phyloP scores from a whole-genome alignment of 2,329 filamentous ascomycete genomes.

The Tolypocladium capitatum region DNA sequence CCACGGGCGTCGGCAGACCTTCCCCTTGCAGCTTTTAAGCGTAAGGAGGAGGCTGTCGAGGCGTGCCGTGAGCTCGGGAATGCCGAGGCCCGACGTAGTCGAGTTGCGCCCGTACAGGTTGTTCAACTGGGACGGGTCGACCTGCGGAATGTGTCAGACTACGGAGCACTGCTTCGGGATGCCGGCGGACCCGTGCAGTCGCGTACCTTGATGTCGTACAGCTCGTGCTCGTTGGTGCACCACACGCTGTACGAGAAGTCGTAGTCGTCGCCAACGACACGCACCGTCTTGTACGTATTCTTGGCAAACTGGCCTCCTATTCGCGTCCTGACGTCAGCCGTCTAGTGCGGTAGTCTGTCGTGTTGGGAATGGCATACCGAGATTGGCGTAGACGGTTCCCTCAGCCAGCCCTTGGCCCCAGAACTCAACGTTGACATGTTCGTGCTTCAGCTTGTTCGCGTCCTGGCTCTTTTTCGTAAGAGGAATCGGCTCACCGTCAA shows the following conservation, averaged over 20 bases:
- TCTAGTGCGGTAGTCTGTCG: no score
- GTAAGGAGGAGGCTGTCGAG: conserved; percentile 47
- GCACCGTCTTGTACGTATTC: conserved; percentile 49
- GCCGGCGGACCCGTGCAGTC: no score
- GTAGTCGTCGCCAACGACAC: conserved; percentile 40
- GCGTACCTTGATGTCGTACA: conserved; percentile 44
- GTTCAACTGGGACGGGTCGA: conserved; percentile 36
- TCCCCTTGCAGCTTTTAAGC: conserved; percentile 45
- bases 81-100: conserved; percentile 14
- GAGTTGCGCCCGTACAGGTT: conserved; percentile 24
- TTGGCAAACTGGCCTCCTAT: conserved; percentile 9
- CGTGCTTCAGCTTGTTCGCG: conserved; percentile 20
- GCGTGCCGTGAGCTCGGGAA: conserved; percentile 30
- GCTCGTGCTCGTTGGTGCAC: conserved; percentile 55
- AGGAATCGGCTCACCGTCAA: conserved; percentile 43
- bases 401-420: conserved; percentile 34
- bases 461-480: conserved; percentile 15
- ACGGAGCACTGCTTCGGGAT: no score
- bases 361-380: conserved; percentile 1
- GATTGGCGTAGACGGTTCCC: conserved; percentile 14
- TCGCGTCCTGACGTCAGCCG: background rate
- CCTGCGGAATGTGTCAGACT: conserved; percentile 16
- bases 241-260: conserved; percentile 54
- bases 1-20: conserved; percentile 43
- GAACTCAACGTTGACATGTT: conserved; percentile 46